These are phyloP conservation scores for Cytospora schulzeri DNA, from an alignment of 2,329 filamentous ascomycete species.

Conservation along the genomic window DNA sequence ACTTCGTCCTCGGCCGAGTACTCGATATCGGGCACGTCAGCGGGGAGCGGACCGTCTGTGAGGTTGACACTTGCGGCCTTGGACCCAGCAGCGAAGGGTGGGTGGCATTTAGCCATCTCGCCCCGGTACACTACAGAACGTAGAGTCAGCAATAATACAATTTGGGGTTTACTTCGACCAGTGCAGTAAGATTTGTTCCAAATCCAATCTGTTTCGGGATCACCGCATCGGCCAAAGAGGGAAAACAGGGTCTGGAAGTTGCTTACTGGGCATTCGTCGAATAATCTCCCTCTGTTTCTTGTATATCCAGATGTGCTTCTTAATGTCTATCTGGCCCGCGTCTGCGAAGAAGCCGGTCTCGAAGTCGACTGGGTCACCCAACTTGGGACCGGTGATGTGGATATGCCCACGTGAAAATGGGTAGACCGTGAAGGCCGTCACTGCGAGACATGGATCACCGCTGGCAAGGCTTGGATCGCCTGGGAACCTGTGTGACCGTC, in stretches of 20 bases:
- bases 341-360: slow-evolving; percentile 55
- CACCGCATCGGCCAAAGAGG: too few relatives aligned
- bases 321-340: slow-evolving; percentile 48
- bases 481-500: not conserved
- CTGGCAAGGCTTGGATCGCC: slow-evolving; percentile 29
- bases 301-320: slow-evolving; percentile 54
- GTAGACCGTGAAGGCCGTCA: slow-evolving; percentile 11
- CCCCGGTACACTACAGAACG: slow-evolving; percentile 30
- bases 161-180: too few relatives aligned
- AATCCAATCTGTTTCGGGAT: too few relatives aligned
- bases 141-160: too few relatives aligned
- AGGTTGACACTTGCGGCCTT: slow-evolving; percentile 40
- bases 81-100: slow-evolving; percentile 36
- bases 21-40: slow-evolving; percentile 41
- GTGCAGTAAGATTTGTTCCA: too few relatives aligned
- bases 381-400: slow-evolving; percentile 49
- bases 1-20: slow-evolving; percentile 52
- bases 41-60: not conserved
- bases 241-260: too few relatives aligned
- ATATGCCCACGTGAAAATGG: slow-evolving; percentile 19
- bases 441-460: slow-evolving; percentile 26
- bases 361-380: slow-evolving; percentile 48
- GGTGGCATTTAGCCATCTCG: slow-evolving; percentile 35
- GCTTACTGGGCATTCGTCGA: slow-evolving; percentile 45
- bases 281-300: slow-evolving; percentile 51